Evolutionary conservation across 2,329 filamentous ascomycete species (phyloP), one percentile per base, ranked within the genome.

Genomic region (Calonectria naviculata): DNA sequence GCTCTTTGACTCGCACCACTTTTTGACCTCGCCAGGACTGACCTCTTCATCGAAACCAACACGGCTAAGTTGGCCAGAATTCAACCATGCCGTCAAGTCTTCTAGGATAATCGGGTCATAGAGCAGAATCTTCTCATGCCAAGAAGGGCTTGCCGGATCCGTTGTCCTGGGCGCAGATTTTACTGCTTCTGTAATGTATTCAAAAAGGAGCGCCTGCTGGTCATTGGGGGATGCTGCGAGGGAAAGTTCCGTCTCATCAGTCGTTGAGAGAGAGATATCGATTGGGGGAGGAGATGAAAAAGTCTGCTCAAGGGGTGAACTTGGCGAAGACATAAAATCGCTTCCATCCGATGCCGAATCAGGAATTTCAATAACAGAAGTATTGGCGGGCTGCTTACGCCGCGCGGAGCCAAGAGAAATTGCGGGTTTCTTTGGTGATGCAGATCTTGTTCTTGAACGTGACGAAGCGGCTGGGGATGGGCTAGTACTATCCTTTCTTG

Each of bases 111-210:
- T 93, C 0, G 96, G 95, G 78, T 98, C 95, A 80, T 97, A 98
- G 80, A 98, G 90, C 7, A 98, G 86, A 56, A 99, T 98, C 84
- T 95, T 97, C 83, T 98, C 95, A 76, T 97, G 88, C 94, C 95
- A 98, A 2, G 90, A 95, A 17, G 90, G 91, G 3, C 87, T 80
- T 8, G 74, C 73, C 1, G 87, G 83, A 73, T 92, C 85, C 5
- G 77, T 85, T 0, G 88, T 86, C 15, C 85, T 85, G 4, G 90
- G 86, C 5, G 87, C 85, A 1, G 84, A 83, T 10, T 78, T 88
- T 12, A 93, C 84, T 1, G 90, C 90, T 44, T 84, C 83, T 0
- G 88, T 89, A 63, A 93, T 91, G 73, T 86, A 81, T 29, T 78
- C 76, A 72, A 91, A 91, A 28, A 91, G 76, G 0, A 78, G 79